Conservation (phyloP, 2,329 filamentous ascomycete genomes). For the Lachnum nothofagi region DNA sequence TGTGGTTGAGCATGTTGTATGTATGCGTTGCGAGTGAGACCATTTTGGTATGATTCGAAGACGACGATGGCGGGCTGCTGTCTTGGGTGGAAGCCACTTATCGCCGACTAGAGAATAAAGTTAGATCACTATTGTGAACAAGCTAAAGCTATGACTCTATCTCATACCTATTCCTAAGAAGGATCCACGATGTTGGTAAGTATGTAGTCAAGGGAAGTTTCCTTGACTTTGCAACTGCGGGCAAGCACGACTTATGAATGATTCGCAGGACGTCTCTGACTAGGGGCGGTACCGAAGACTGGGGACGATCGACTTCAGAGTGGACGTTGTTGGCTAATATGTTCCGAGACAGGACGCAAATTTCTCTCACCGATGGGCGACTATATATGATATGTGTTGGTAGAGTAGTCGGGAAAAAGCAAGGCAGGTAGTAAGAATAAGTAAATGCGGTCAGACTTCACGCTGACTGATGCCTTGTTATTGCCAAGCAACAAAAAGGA, state of each 20-base stretch:
- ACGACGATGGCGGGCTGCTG: conserved; percentile 25
- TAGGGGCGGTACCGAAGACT: conserved; percentile 14
- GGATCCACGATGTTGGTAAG: conserved; percentile 14
- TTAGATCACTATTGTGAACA: conserved; percentile 14
- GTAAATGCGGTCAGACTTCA: conserved; percentile 25
- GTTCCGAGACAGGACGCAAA: conserved; percentile 25
- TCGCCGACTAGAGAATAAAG: conserved; percentile 18
- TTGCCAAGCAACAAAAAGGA: conserved; percentile 12
- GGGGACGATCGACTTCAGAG: conserved; percentile 5
- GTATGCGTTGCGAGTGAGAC: conserved; percentile 72
- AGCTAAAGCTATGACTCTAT: background rate
- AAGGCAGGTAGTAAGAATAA: conserved; percentile 25
- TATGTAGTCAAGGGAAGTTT: conserved; percentile 4
- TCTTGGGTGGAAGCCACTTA: conserved; percentile 22
- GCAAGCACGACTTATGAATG: conserved; percentile 2
- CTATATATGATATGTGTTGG: conserved; percentile 23
- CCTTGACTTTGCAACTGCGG: conserved; percentile 2
- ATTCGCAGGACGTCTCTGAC: conserved; percentile 3
- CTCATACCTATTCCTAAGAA: conserved; percentile 18
- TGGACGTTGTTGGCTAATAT: conserved; percentile 16
- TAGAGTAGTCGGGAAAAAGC: conserved; percentile 9
- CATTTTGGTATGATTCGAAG: conserved; percentile 68
- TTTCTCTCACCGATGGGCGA: conserved; percentile 13
- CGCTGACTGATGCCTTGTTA: conserved; percentile 21
- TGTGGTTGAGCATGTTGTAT: conserved; percentile 83